Percentiles rank a stretch among this genome's conserved stretches.
Conservation (phyloP, 768 basidiomycete species). For the Tricholoma flavovirens region DNA sequence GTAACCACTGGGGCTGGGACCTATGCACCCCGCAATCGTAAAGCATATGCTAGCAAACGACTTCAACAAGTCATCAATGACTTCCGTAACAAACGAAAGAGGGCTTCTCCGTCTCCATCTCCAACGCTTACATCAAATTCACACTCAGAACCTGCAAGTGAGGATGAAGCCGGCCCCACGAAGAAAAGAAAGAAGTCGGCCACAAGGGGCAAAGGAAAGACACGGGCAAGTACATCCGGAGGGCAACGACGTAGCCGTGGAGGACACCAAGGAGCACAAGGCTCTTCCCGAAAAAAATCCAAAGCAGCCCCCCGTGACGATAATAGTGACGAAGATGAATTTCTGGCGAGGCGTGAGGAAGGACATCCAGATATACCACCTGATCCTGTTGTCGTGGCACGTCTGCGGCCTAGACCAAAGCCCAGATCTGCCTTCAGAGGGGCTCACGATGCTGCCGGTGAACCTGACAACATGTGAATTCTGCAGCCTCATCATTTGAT, state of each 20-base stretch:
- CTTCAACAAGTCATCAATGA: constrained; percentile 83
- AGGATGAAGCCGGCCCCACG: constrained; percentile 19
- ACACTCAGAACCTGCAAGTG: constrained; percentile 12
- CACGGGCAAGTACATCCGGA: constrained; percentile 4
- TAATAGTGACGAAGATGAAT: constrained; percentile 3
- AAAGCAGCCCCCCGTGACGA: constrained; percentile 1
- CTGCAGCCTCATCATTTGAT: not conserved
- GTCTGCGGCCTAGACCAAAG: constrained; percentile 31
- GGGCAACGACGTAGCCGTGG: constrained; percentile 8
- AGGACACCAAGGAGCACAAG: constrained; percentile 6
- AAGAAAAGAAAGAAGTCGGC: constrained; percentile 24
- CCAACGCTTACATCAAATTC: not conserved
- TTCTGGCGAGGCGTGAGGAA: not conserved
- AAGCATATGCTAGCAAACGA: constrained; percentile 81
- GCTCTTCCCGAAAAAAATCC: constrained; percentile 8
- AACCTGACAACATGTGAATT: not conserved
- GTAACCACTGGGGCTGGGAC: constrained; percentile 60
- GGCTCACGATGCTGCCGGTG: not conserved
- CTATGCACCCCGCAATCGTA: constrained; percentile 70
- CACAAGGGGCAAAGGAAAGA: constrained; percentile 11
- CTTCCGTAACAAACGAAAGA: constrained; percentile 56
- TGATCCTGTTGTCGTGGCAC: constrained; percentile 17
- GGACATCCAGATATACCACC: constrained; percentile 11
- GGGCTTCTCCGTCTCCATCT: constrained; percentile 19
- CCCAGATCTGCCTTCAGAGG: constrained; percentile 7